phyloP scores from a whole-genome alignment of 2,329 filamentous ascomycete genomes.

The Fusarium metavorans region DNA sequence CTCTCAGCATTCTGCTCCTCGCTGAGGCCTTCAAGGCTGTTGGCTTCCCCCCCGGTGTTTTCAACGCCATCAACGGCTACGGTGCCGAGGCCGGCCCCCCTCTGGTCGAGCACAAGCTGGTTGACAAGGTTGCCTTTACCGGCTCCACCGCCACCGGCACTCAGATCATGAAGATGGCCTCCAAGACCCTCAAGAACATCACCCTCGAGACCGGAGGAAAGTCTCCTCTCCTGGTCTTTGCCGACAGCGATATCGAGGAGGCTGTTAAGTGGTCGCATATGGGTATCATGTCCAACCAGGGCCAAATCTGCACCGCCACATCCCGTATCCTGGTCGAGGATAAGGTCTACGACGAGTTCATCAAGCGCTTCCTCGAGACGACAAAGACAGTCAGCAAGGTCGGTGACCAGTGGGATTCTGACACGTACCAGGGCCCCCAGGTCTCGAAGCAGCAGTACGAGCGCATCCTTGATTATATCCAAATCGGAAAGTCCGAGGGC shows the following conservation, averaged over 20 bases:
- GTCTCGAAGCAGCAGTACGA: conserved; percentile 76
- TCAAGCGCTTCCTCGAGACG: conserved; percentile 80
- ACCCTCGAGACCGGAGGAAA: conserved; percentile 81
- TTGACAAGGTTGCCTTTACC: conserved; percentile 85
- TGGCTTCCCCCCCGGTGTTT: conserved; percentile 79
- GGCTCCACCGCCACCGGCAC: conserved; percentile 79
- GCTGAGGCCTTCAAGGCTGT: conserved; percentile 76
- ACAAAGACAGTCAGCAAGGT: conserved; percentile 63
- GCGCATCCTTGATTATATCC: conserved; percentile 73
- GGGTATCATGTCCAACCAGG: conserved; percentile 72
- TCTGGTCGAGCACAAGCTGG: conserved; percentile 60
- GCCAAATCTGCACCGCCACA: conserved; percentile 76
- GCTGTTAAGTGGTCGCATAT: conserved; percentile 81
- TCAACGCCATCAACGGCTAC: conserved; percentile 81
- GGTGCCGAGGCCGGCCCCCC: conserved; percentile 81
- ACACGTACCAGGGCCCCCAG: conserved; percentile 54
- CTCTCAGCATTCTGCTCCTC: conserved; percentile 75
- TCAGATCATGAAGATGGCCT: conserved; percentile 81
- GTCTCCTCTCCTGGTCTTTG: conserved; percentile 81
- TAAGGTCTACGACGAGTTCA: conserved; percentile 85
- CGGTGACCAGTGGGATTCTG: conserved; percentile 46
- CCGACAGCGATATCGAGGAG: conserved; percentile 79
- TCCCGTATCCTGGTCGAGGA: conserved; percentile 87
- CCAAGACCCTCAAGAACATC: conserved; percentile 65
- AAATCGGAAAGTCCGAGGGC: conserved; percentile 46